Evolutionary conservation across 2,329 filamentous ascomycete genomes (phyloP).

Genomic region (Gnomoniopsis sp.): DNA sequence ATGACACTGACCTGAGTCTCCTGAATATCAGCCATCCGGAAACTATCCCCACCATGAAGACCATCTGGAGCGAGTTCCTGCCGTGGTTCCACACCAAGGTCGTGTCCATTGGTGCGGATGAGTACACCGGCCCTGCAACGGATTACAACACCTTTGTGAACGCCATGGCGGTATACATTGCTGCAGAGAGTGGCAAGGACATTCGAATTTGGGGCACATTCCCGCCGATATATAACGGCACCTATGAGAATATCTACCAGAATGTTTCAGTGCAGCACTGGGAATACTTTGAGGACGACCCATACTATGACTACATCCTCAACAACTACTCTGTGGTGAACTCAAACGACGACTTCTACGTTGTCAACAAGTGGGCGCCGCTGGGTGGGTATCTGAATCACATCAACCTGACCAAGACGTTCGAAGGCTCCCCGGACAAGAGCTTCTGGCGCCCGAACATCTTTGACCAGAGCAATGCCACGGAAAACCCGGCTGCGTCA

Average conservation of each 20-base stretch:
- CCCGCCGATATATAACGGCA: slow-evolving; percentile 32
- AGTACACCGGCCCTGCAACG: slow-evolving; percentile 43
- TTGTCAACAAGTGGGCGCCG: slow-evolving; percentile 49
- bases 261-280: slow-evolving; percentile 53
- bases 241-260: slow-evolving; percentile 34
- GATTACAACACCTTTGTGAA: slow-evolving; percentile 54
- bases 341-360: slow-evolving; percentile 50
- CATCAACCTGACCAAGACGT: slow-evolving; percentile 43
- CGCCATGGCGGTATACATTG: slow-evolving; percentile 46
- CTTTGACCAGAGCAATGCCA: slow-evolving; percentile 45
- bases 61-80: slow-evolving; percentile 50
- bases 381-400: slow-evolving; percentile 30
- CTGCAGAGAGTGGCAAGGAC: slow-evolving; percentile 34
- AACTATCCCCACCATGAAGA: slow-evolving; percentile 48
- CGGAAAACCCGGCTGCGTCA: slow-evolving; percentile 40
- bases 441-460: slow-evolving; percentile 46
- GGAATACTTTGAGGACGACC: slow-evolving; percentile 52
- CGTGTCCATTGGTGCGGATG: slow-evolving; percentile 54
- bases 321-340: slow-evolving; percentile 50
- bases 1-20: slow-evolving; percentile 43
- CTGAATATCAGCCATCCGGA: slow-evolving; percentile 54
- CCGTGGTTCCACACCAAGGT: slow-evolving; percentile 55
- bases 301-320: slow-evolving; percentile 37
- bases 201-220: slow-evolving; percentile 57
- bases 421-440: slow-evolving; percentile 37